A percentile compares a stretch with the other conserved stretches of the same genome.
Evolutionary conservation across 1,284 basidiomycete genomes (phyloP).

Genomic region (Pulveroboletus ridleyi): DNA sequence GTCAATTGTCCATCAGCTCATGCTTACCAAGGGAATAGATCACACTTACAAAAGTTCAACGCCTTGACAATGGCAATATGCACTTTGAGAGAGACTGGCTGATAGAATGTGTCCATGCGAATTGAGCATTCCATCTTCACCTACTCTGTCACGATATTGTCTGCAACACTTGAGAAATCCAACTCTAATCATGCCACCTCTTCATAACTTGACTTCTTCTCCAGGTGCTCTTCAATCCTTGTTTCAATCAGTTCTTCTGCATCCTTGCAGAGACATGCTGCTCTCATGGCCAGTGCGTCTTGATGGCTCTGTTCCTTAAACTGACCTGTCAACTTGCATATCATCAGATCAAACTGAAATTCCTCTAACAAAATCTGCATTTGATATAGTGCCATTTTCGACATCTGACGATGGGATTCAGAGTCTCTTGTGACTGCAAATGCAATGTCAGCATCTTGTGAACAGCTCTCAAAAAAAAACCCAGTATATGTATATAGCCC

Average conservation of each 20-base stretch:
- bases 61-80: constrained; percentile 48
- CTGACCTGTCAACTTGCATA: constrained; percentile 28
- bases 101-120: constrained; percentile 44
- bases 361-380: constrained; percentile 45
- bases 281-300: constrained; percentile 19
- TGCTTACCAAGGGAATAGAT: background rate
- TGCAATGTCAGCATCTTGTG: constrained; percentile 48
- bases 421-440: constrained; percentile 42
- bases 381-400: constrained; percentile 43
- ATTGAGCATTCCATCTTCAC: constrained; percentile 39
- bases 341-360: constrained; percentile 39
- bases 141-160: constrained; percentile 46
- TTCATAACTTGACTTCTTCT: constrained; percentile 27
- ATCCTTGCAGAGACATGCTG: constrained; percentile 1
- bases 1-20: background rate
- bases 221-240: constrained; percentile 21
- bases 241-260: constrained; percentile 16
- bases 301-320: constrained; percentile 22
- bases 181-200: constrained; percentile 44
- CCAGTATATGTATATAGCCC: constrained; percentile 44
- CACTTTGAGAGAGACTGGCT: constrained; percentile 50
- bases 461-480: constrained; percentile 50
- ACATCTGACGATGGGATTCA: constrained; percentile 45
- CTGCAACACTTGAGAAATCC: constrained; percentile 34
- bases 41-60: constrained; percentile 43